These are phyloP conservation scores for Paralagenidium karlingii DNA, from an alignment of 352 stramenopile species.

Conservation along the genomic window DNA sequence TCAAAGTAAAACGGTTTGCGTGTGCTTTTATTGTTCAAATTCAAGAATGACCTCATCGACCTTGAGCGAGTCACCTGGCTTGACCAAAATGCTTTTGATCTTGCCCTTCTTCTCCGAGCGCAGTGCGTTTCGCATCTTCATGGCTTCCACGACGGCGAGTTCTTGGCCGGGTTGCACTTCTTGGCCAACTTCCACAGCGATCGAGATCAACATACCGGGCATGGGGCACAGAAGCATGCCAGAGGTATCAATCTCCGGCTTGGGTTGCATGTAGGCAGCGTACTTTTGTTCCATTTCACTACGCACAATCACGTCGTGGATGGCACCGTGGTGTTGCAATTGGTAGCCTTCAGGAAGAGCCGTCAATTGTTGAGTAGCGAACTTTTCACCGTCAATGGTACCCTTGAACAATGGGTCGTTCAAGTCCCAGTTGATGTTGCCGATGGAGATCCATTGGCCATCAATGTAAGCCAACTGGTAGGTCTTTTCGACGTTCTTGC, in stretches of 20 bases:
- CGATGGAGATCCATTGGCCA: slow-evolving; percentile 36
- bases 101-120: slow-evolving; percentile 80
- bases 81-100: slow-evolving; percentile 71
- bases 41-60: slow-evolving; percentile 88
- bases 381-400: slow-evolving; percentile 6
- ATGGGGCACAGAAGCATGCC: slow-evolving; percentile 91
- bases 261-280: slow-evolving; percentile 82
- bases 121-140: slow-evolving; percentile 99
- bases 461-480: slow-evolving; percentile 20
- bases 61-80: slow-evolving; percentile 82
- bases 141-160: slow-evolving; percentile 93
- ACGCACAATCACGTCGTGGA: slow-evolving; percentile 84
- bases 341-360: slow-evolving; percentile 53
- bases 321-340: slow-evolving; percentile 75
- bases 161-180: slow-evolving; percentile 90
- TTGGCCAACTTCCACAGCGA: slow-evolving; percentile 80
- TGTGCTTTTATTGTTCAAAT: slow-evolving; percentile 84
- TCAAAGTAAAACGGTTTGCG: no score
- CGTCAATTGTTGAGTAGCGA: slow-evolving; percentile 55
- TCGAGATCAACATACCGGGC: slow-evolving; percentile 85
- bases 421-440: slow-evolving; percentile 39
- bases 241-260: slow-evolving; percentile 83
- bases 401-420: slow-evolving; percentile 42
- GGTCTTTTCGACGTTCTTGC: slow-evolving; percentile 13
- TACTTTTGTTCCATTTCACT: slow-evolving; percentile 82